phyloP scores from a whole-genome alignment of 1,139 yeast genomes.

The Wickerhamomyces sp. region DNA sequence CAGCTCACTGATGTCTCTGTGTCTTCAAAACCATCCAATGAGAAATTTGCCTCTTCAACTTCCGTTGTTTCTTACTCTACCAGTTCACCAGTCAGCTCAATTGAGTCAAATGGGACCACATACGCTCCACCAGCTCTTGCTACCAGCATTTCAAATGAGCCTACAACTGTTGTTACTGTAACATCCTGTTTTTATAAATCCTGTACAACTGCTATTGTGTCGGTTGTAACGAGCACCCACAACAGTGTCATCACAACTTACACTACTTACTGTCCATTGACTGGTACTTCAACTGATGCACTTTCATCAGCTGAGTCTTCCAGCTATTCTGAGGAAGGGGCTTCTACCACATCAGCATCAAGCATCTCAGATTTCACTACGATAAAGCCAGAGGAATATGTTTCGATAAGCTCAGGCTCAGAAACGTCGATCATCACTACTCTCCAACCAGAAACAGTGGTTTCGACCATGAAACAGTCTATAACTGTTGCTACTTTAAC shows the following conservation, averaged over 20 bases:
- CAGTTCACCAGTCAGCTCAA: too few relatives aligned
- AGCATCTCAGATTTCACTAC: too few relatives aligned
- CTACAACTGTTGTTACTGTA: conserved; percentile 11
- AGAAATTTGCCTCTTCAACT: too few relatives aligned
- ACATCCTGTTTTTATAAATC: conserved; percentile 17
- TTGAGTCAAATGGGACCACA: not conserved
- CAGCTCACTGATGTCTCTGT: too few relatives aligned
- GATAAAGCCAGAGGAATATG: too few relatives aligned
- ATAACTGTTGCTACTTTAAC: not conserved
- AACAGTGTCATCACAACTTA: conserved; percentile 26
- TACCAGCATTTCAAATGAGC: not conserved
- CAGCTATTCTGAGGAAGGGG: not conserved
- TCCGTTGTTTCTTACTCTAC: too few relatives aligned
- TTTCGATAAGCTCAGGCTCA: too few relatives aligned
- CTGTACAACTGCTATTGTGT: conserved; percentile 14
- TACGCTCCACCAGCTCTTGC: not conserved
- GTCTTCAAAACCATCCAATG: too few relatives aligned
- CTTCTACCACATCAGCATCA: not conserved
- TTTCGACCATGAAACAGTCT: too few relatives aligned
- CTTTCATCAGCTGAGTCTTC: not conserved
- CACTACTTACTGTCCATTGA: conserved; percentile 33
- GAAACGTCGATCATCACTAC: too few relatives aligned
- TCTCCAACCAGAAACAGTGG: too few relatives aligned
- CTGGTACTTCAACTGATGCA: conserved; percentile 8
- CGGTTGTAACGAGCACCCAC: conserved; percentile 24